phyloP scores from a whole-genome alignment of 352 stramenopile genomes.

The Globisporangium camurandrum region DNA sequence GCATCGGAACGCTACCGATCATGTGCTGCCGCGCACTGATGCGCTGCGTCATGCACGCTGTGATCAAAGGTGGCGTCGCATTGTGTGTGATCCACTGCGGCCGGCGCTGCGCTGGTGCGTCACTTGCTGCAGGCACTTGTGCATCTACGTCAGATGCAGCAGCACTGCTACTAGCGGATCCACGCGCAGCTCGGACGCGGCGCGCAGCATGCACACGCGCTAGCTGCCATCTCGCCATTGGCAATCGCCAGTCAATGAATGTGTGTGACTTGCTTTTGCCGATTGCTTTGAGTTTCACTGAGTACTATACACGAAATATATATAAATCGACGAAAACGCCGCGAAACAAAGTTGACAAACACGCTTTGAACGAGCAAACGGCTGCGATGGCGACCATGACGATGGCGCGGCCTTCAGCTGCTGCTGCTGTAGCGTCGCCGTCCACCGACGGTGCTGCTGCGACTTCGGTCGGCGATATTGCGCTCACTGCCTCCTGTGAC shows the following conservation, averaged over 20 bases:
- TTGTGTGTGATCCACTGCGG: constrained; percentile 10
- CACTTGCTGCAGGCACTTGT: not conserved
- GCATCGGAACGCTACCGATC: constrained; percentile 42
- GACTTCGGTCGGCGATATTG: constrained; percentile 19
- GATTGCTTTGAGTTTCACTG: not conserved
- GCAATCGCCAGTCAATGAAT: no score
- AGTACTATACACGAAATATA: no score
- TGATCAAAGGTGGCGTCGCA: constrained; percentile 5
- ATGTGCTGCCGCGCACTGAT: constrained; percentile 33
- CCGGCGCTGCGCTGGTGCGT: not conserved
- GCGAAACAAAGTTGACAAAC: no score
- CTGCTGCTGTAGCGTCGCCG: no score
- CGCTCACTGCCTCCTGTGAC: constrained; percentile 26
- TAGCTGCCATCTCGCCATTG: not conserved
- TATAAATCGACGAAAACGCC: no score
- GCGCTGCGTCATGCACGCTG: constrained; percentile 13
- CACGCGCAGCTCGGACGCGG: not conserved
- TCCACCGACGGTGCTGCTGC: no score
- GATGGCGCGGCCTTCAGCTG: constrained; percentile 11
- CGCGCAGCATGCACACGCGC: not conserved
- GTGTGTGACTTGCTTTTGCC: not conserved
- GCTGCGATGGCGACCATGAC: not conserved
- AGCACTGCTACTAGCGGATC: not conserved
- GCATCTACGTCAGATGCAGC: not conserved
- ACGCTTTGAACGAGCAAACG: no score